Base-by-base conservation (phyloP, 2,329 filamentous ascomycete genomes). In the Colletotrichum coccodes region DNA sequence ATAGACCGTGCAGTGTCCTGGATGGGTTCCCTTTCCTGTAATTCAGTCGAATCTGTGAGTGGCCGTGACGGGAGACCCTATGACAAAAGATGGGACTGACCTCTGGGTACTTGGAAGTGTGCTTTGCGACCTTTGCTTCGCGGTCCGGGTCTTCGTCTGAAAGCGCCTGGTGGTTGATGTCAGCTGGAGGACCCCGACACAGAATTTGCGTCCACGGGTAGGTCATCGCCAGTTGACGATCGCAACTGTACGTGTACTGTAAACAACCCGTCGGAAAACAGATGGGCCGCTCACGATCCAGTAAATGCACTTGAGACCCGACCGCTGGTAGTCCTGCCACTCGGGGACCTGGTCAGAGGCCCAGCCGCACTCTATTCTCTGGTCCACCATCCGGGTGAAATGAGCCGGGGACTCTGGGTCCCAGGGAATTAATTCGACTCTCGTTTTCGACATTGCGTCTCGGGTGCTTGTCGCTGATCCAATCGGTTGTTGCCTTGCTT, bases 281-380 rank as follows among this genome's bases (percentile, higher is more conserved):
- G 8, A 8, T 32, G 14, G 12, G 0, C 34, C 4, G 64, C 72
- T 69, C 28, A 73, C 73, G 16, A 73, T 46, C 72, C 72, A 71
- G 30, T 73, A 75, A 6, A 72, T 70, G 57, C 66, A 69, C n/a
- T 72, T 75, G 3, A 38, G 6, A 1, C 70, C 75, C 12, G 57
- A 58, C 6, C 63, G 38, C 34, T 76, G 75, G 9, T 50, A 64
- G 1, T 71, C 60, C 11, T 60, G 68, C 75, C 76, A 77, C 2
- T 21, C 14, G 8, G 47, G 67, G 0, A 76, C 72, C 4, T 53
- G n/a, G 8, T 73, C 68, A 0, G 47, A 36, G 23, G 73, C 68
- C 75, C 75, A 77, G 8, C 75, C 74, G 60, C 75, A 77, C 9
- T 61, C 70, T 12, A 70, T 57, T 5, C 75, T 70, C 61, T 77